phyloP scores from a whole-genome alignment of 768 basidiomycete genomes.

The Kwoniella europaea region DNA sequence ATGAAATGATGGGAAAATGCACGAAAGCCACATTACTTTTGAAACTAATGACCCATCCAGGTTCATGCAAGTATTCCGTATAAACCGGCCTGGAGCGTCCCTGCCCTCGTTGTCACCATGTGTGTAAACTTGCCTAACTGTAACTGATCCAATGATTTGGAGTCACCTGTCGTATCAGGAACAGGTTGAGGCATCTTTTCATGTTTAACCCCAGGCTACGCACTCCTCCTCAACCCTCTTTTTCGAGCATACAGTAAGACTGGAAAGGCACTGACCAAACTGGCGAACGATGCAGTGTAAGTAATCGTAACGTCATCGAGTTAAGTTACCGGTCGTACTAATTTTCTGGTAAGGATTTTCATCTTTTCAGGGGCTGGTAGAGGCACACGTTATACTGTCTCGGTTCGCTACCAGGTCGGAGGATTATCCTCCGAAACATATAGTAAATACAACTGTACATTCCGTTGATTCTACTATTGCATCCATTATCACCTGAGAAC shows the following conservation, averaged over 20 bases:
- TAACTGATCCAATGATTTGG: not conserved
- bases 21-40: too few species aligned
- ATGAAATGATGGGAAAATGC: too few species aligned
- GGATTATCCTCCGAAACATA: not conserved
- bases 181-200: not conserved
- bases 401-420: slow-evolving; percentile 11
- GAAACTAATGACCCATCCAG: too few species aligned
- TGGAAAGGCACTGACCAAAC: too few species aligned
- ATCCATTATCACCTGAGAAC: too few species aligned
- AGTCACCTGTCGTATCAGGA: slow-evolving; percentile 4
- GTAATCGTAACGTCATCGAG: not conserved
- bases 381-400: slow-evolving; percentile 6
- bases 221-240: not conserved
- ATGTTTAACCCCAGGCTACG: not conserved
- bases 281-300: not conserved
- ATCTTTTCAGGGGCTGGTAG: not conserved
- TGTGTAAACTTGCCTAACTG: not conserved
- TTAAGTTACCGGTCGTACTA: not conserved
- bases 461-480: too few species aligned
- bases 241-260: not conserved
- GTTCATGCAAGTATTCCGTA: too few species aligned
- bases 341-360: not conserved
- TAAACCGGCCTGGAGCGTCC: too few species aligned
- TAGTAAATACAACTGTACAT: too few species aligned
- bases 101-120: not conserved